Conservation (phyloP, 75 land plant genomes). For the Pinus tabuliformis region DNA sequence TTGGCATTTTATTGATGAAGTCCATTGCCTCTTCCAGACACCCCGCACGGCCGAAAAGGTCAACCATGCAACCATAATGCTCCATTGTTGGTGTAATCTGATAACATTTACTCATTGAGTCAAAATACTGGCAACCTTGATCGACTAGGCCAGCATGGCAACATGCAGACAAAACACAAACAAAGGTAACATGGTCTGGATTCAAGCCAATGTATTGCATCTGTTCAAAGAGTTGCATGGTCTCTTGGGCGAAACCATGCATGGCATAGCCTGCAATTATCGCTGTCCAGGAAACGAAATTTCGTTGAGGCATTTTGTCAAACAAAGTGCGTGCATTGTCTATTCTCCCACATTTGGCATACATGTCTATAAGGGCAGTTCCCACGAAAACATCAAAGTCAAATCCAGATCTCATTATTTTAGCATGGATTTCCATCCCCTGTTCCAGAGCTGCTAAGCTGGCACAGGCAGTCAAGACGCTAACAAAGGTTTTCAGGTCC, state of each 20-base stretch:
- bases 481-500: neutral
- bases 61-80: slow-evolving; percentile 12
- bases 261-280: neutral
- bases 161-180: slow-evolving; percentile 7
- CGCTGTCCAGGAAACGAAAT: neutral
- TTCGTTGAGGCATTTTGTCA: neutral
- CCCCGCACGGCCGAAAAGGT: no score
- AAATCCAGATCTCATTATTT: neutral
- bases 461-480: neutral
- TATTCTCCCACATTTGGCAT: slow-evolving; percentile 9
- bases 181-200: slow-evolving; percentile 24
- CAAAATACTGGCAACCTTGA: slow-evolving; percentile 12
- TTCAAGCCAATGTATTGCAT: slow-evolving; percentile 34
- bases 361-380: slow-evolving; percentile 5
- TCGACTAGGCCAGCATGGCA: neutral
- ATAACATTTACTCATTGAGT: slow-evolving; percentile 19
- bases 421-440: neutral
- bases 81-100: slow-evolving; percentile 26
- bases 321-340: neutral
- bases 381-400: neutral
- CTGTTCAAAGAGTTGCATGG: slow-evolving; percentile 10
- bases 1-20: no score
- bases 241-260: neutral
- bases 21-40: no score
- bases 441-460: slow-evolving; percentile 1